Evolutionary conservation across 2,329 filamentous ascomycete species (phyloP).

Genomic region (Hypoxylon sp.): DNA sequence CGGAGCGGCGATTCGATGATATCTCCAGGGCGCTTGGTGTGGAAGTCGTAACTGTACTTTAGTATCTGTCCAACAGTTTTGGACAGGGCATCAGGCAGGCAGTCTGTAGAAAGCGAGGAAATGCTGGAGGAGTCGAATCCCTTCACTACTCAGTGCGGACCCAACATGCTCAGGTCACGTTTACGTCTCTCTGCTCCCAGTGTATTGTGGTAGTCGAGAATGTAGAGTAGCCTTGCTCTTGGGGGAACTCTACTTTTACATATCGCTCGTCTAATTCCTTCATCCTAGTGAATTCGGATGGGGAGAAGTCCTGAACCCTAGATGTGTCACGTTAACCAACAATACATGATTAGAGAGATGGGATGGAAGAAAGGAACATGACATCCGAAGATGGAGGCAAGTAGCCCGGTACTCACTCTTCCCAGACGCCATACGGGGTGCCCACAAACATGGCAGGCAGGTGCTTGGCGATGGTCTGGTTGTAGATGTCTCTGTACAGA

Average conservation of each 20-base stretch:
- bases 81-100: too few relatives aligned
- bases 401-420: conserved; percentile 51
- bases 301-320: conserved; percentile 22
- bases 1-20: too few relatives aligned
- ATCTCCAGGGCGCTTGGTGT: too few relatives aligned
- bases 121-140: too few relatives aligned
- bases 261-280: conserved; percentile 46
- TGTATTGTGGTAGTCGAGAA: conserved; percentile 54
- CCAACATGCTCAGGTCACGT: not conserved
- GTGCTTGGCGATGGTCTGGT: conserved; percentile 54
- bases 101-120: not conserved
- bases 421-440: conserved; percentile 60
- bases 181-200: conserved; percentile 43
- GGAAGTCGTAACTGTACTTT: too few relatives aligned
- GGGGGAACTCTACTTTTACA: conserved; percentile 48
- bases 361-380: too few relatives aligned
- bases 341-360: not conserved
- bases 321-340: conserved; percentile 1
- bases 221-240: conserved; percentile 48
- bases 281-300: conserved; percentile 45
- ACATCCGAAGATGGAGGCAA: not conserved
- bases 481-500: conserved; percentile 63
- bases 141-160: too few relatives aligned
- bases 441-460: conserved; percentile 66
- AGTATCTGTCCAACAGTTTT: too few relatives aligned